Evolutionary conservation across 768 basidiomycete species (phyloP), one percentile per base, ranked within the genome.

Genomic region (Tulasnella sp.): DNA sequence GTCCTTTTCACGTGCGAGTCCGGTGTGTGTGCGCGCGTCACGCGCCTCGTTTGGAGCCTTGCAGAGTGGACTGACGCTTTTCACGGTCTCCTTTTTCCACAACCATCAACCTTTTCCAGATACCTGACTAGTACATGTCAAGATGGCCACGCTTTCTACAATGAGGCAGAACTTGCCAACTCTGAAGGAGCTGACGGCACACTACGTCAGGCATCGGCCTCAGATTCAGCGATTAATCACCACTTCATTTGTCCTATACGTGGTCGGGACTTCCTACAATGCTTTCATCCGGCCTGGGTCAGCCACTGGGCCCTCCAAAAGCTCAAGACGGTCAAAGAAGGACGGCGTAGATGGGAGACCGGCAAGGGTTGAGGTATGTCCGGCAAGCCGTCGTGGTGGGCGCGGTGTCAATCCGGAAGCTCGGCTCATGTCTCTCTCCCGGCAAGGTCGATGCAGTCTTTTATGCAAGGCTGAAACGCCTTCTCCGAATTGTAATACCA

Each of bases 401-500:
- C 38, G 1, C 25, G n/a, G n/a, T n/a, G n/a, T 49, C 8, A 15
- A 3, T 69, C 67, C 36, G 75, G 36, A 77, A 39, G 45, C 36
- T 75, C 36, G 64, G 38, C 45, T n/a, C 64, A 31, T 37, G 36
- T 39, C 31, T 22, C 5, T 38, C 3, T 3, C 37, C 38, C 42
- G 40, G 8, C 42, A 29, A 95, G 91, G 91, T 97, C n/a, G 97
- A 98, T 82, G 92, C 92, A 1, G 82, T 93, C 25, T 99, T 99
- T 84, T 96, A 95, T 80, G 87, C 90, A 78, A 89, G 94, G 11
- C 87, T 99, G 25, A 86, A 88, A 31, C 83, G 84, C 38, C 91
- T 99, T 71, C 85, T 97, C 45, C 87, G 89, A 25, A 97, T 99
- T 70, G 92, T 96, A 29, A 94, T 98, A 75, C 97, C 96, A 3